Conservation (phyloP, 75 land plant genomes). For the Adiantum capillusveneris region DNA sequence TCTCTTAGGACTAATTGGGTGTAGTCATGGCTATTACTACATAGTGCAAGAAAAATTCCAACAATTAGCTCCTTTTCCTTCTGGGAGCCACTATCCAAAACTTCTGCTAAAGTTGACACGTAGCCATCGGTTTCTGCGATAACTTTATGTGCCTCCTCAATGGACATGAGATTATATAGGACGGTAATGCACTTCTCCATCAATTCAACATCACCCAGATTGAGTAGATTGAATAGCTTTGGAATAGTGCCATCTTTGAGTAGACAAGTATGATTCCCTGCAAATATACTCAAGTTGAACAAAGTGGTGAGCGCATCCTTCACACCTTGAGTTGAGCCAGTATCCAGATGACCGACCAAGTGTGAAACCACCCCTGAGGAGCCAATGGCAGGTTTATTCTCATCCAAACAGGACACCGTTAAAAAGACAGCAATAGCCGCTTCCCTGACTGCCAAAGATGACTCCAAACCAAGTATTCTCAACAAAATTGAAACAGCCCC, state of each 20-base stretch:
- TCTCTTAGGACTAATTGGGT: slow-evolving; percentile 66
- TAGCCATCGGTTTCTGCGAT: slow-evolving; percentile 55
- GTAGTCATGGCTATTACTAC: slow-evolving; percentile 44
- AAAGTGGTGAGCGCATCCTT: slow-evolving; percentile 48
- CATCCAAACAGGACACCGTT: slow-evolving; percentile 28
- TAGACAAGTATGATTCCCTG: slow-evolving; percentile 28
- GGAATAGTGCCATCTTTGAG: slow-evolving; percentile 42
- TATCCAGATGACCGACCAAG: slow-evolving; percentile 43
- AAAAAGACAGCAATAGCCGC: slow-evolving; percentile 46
- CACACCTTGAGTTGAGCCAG: slow-evolving; percentile 26
- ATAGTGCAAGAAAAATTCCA: slow-evolving; percentile 45
- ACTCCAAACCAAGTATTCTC: slow-evolving; percentile 38
- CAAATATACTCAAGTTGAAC: slow-evolving; percentile 36
- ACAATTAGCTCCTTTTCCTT: slow-evolving; percentile 77
- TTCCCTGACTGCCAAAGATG: slow-evolving; percentile 13
- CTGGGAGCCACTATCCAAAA: slow-evolving; percentile 46
- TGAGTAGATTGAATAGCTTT: slow-evolving; percentile 43
- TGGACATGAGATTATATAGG: slow-evolving; percentile 38
- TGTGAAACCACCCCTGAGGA: slow-evolving; percentile 48
- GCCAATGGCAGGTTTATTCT: slow-evolving; percentile 34
- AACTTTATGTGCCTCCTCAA: slow-evolving; percentile 37
- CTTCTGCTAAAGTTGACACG: slow-evolving; percentile 49
- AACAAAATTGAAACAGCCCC: slow-evolving; percentile 45
- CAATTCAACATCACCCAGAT: slow-evolving; percentile 26
- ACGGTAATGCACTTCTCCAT: slow-evolving; percentile 35